These are phyloP conservation scores for Blastomyces gilchristii DNA, from an alignment of 2,329 filamentous ascomycete genomes.

Conservation along the genomic window DNA sequence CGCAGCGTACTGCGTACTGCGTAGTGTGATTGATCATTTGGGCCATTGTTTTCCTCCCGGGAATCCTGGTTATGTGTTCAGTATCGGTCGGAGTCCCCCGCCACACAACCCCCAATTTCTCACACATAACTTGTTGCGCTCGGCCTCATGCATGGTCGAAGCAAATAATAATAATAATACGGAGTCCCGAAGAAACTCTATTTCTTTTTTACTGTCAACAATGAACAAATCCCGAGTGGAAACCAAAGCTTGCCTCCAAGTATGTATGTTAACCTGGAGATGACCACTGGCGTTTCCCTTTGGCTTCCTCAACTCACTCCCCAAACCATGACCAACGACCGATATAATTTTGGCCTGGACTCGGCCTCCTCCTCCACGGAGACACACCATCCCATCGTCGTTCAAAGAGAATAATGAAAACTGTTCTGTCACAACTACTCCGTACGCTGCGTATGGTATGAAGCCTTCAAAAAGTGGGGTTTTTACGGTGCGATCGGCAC, in stretches of 20 bases:
- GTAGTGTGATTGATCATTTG: background rate
- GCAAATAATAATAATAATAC: background rate
- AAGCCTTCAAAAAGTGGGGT: background rate
- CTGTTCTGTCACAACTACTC: background rate
- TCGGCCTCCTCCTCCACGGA: background rate
- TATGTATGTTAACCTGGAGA: background rate
- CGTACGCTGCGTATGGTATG: too few species aligned
- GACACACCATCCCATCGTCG: background rate
- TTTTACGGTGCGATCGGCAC: background rate
- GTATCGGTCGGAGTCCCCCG: background rate
- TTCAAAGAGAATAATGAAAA: background rate
- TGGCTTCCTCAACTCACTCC: background rate
- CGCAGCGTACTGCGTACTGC: background rate
- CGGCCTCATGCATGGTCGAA: background rate
- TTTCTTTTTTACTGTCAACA: background rate
- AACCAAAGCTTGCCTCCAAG: background rate
- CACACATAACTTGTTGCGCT: background rate
- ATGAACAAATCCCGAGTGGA: background rate
- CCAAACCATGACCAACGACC: background rate
- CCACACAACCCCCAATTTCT: background rate
- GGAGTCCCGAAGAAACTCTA: background rate
- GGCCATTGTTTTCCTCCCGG: background rate
- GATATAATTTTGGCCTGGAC: background rate
- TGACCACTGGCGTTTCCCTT: background rate
- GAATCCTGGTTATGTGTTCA: background rate